phyloP scores from a whole-genome alignment of 768 basidiomycete species.

The Hysterangium stoloniferum region DNA sequence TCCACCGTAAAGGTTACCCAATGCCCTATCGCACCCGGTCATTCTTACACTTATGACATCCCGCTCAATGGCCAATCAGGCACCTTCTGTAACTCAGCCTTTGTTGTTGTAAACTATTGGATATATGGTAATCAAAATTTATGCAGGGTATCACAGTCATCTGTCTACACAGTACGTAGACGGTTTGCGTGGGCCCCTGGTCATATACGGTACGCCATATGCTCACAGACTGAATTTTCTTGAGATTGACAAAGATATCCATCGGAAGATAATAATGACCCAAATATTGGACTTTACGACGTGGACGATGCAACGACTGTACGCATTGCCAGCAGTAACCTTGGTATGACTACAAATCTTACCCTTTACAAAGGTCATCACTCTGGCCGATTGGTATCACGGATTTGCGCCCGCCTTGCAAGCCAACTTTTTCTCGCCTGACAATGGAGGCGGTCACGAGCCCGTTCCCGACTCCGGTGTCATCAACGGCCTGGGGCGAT shows the following conservation, averaged over 20 bases:
- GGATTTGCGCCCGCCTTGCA: not conserved
- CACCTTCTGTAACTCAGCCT: not conserved
- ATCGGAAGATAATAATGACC: not conserved
- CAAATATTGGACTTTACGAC: not conserved
- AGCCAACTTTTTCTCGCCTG: not conserved
- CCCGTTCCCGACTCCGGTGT: not conserved
- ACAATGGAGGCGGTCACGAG: not conserved
- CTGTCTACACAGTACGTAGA: not conserved
- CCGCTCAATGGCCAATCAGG: not conserved
- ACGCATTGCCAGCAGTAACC: not conserved
- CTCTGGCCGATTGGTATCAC: not conserved
- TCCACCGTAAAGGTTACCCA: too few species aligned
- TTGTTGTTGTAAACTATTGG: not conserved
- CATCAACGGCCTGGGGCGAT: not conserved
- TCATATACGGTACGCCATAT: not conserved
- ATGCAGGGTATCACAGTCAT: not conserved
- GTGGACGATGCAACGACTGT: not conserved
- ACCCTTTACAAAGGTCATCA: not conserved
- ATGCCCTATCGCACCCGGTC: conserved; percentile 36
- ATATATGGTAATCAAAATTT: not conserved
- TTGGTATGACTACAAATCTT: not conserved
- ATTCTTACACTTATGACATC: not conserved
- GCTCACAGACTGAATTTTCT: not conserved
- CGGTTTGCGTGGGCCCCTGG: not conserved
- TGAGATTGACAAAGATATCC: not conserved